Conservation (phyloP, 129 eudicot species). For the Deinandra increscens region DNA sequence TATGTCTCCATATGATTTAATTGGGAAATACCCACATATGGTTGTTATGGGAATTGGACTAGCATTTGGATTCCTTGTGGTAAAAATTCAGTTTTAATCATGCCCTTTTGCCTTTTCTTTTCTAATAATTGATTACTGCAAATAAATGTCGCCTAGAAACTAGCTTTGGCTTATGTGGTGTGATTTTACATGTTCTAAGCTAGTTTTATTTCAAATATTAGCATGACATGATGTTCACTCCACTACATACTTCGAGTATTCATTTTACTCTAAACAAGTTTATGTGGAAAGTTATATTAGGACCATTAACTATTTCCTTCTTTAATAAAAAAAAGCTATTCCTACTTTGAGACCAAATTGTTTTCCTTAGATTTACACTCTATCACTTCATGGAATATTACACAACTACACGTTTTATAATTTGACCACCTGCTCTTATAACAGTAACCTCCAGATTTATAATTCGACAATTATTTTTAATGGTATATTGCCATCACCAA, state of each 20-base stretch:
- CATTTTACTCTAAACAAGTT: background rate
- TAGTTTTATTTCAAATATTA: background rate
- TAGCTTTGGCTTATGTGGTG: background rate
- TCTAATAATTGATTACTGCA: conserved; percentile 4
- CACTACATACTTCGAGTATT: background rate
- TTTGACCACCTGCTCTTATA: background rate
- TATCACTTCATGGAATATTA: background rate
- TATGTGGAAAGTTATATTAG: background rate
- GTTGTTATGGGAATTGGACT: conserved; percentile 83
- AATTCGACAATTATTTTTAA: background rate
- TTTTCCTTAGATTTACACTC: background rate
- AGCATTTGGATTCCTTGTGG: conserved; percentile 98
- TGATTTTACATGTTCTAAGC: conserved; percentile 6
- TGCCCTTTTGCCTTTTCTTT: background rate
- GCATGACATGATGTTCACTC: conserved; percentile 12
- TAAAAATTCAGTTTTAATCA: conserved; percentile 34
- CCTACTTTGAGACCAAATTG: background rate
- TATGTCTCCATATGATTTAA: conserved; percentile 74
- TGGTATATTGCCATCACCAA: background rate
- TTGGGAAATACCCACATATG: conserved; percentile 75
- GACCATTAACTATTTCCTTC: background rate
- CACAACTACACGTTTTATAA: background rate
- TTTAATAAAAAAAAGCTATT: too few relatives aligned
- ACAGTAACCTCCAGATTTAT: background rate
- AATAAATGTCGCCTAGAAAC: background rate